Evolutionary conservation across 2,329 filamentous ascomycete species (phyloP).

Genomic region (Microdochium trichocladiopsis): DNA sequence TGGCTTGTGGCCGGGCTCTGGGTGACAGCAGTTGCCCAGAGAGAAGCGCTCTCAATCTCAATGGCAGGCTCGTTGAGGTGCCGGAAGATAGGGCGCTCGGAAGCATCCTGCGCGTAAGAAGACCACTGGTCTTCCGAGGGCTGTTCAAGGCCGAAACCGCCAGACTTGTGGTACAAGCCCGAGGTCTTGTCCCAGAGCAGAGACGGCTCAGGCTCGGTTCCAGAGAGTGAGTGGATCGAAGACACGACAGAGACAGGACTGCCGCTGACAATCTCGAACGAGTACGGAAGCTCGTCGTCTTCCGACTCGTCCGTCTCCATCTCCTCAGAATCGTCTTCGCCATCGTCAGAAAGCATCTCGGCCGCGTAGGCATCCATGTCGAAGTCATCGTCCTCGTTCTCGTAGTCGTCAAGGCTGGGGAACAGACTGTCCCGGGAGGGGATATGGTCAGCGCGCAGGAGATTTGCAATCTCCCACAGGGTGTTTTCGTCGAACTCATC

Average conservation of each 20-base stretch:
- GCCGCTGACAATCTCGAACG: background rate
- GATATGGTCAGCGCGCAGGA: slow-evolving; percentile 44
- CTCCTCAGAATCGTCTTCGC: slow-evolving; percentile 14
- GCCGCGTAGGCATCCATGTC: slow-evolving; percentile 23
- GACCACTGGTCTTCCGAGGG: background rate
- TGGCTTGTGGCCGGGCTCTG: background rate
- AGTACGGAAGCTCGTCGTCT: background rate
- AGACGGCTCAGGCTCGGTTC: background rate
- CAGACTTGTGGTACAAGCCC: background rate
- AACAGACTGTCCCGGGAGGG: slow-evolving; percentile 46
- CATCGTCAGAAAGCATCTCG: slow-evolving; percentile 22
- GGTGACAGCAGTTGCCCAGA: background rate
- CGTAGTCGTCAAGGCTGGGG: slow-evolving; percentile 17
- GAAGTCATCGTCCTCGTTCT: slow-evolving; percentile 11
- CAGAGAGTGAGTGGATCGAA: background rate
- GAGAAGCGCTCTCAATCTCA: background rate
- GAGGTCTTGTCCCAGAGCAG: background rate
- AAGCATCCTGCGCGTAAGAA: background rate
- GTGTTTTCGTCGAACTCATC: slow-evolving; percentile 55
- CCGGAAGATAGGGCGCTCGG: background rate
- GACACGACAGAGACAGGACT: background rate
- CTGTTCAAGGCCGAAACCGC: background rate
- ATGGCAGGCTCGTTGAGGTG: background rate
- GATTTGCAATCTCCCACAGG: slow-evolving; percentile 56
- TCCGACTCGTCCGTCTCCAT: slow-evolving; percentile 3